A percentile compares a stretch with the other conserved stretches of the same genome.
Evolutionary conservation across 2,329 filamentous ascomycete species (phyloP).

Genomic region (Fusarium siculi): DNA sequence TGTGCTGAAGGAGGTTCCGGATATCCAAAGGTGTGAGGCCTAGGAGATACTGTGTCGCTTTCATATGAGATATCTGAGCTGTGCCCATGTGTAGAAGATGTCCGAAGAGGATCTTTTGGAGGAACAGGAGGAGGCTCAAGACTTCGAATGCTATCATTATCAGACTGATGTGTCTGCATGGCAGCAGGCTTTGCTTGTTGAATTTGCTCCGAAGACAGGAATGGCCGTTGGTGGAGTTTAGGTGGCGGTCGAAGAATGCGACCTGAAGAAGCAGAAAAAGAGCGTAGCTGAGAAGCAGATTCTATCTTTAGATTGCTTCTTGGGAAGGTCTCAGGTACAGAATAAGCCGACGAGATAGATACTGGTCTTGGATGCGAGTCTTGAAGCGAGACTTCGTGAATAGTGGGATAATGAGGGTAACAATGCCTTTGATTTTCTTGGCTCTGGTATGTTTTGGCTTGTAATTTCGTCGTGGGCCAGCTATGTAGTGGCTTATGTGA

Average conservation of each 20-base stretch:
- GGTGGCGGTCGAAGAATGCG: neutral
- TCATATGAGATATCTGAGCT: neutral
- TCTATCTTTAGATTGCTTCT: neutral
- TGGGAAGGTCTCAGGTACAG: neutral
- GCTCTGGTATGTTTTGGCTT: neutral
- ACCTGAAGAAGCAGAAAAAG: neutral
- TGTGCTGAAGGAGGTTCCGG: neutral
- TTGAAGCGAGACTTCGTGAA: neutral
- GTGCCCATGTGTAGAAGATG: neutral
- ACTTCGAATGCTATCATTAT: accelerated
- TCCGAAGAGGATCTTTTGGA: neutral
- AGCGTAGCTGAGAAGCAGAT: neutral
- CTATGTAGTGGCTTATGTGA: neutral
- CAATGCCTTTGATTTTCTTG: neutral
- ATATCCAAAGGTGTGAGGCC: neutral
- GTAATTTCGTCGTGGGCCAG: neutral
- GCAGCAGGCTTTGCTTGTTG: neutral
- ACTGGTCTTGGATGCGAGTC: neutral
- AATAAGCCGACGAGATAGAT: neutral
- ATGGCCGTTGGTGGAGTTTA: neutral
- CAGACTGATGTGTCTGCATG: neutral
- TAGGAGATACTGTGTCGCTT: neutral
- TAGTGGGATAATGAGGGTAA: neutral
- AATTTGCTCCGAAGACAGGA: neutral
- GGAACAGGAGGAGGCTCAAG: neutral